Base-by-base conservation (phyloP, 179 eudicot species). In the Corrigiola litoralis region DNA sequence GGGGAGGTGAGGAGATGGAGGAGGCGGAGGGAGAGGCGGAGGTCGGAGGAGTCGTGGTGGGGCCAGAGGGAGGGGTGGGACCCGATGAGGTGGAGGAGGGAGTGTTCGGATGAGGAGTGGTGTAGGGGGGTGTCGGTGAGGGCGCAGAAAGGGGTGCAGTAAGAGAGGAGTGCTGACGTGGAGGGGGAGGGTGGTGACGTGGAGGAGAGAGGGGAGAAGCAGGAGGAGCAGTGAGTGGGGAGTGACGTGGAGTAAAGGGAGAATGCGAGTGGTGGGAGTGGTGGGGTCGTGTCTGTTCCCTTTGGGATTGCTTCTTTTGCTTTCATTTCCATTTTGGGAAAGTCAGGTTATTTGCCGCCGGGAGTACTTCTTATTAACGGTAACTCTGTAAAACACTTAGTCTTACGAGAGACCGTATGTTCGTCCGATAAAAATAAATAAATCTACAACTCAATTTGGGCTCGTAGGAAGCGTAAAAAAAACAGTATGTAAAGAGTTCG, bases 11-110 rank as follows among this genome's bases (percentile, higher is more conserved):
- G 69, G 48, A 4, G 61, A 69, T 23, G 67, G 63, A 81, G 74
- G 58, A 83, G 85, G 75, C 88, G 90, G 71, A 85, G 88, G 50
- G 88, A 74, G 73, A 78, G 75, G 58, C 90, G 88, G 54, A 88
- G 80, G 55, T 85, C 86, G 74, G 91, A 61, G 65, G 86, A 70
- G 66, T 77, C 81, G 3, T 50, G 58, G 72, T 62, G 64, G 29
- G 76, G 72, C 41, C 17, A 70, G 18, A 57, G 57, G 52, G 66
- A 65, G 38, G 65, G 68, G 64, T 21, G 27, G 31, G 70, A 63
- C 11, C 1, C 36, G 69, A 57, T 75, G 68, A 61, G 80, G 61
- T 31, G 68, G 67, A 73, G 49, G 63, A 82, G 81, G 66, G 69
- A 78, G 68, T 51, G 46, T 52, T 86, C 87, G 36, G 75, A 78